Evolutionary conservation across 352 stramenopile species (phyloP).

Genomic region (Globisporangium uncinulatum): DNA sequence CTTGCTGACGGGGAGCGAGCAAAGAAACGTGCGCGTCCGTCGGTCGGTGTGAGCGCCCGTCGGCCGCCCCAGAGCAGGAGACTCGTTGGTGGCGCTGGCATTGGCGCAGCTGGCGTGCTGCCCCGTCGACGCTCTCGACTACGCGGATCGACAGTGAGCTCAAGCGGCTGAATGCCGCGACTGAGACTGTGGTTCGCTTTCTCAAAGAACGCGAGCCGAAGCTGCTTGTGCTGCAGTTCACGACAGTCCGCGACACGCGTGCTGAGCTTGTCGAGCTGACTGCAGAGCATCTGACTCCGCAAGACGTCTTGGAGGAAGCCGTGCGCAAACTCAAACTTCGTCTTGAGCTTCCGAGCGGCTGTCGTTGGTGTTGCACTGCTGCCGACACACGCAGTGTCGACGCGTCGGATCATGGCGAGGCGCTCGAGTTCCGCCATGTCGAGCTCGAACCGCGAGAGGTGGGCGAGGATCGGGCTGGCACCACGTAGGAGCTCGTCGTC

Average conservation of each 20-base stretch:
- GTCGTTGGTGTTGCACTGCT: background rate
- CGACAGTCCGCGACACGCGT: constrained; percentile 62
- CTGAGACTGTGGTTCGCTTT: constrained; percentile 64
- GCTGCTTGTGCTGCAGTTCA: constrained; percentile 67
- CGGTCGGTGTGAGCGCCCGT: constrained; percentile 12
- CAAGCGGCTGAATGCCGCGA: constrained; percentile 13
- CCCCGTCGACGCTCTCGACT: constrained; percentile 14
- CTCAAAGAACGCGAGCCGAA: constrained; percentile 71
- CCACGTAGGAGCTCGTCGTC: constrained; percentile 66
- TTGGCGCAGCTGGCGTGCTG: constrained; percentile 10
- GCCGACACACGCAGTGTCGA: constrained; percentile 31
- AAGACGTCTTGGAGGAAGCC: constrained; percentile 85
- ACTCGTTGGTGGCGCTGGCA: background rate
- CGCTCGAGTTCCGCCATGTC: constrained; percentile 74
- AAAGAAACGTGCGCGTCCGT: constrained; percentile 5
- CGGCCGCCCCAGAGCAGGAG: background rate
- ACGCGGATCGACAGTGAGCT: constrained; percentile 20
- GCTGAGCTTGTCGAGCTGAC: constrained; percentile 78
- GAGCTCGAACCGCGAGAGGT: constrained; percentile 55
- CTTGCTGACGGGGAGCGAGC: constrained; percentile 5
- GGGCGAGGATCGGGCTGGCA: constrained; percentile 63
- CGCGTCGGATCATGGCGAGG: constrained; percentile 67
- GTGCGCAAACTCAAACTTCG: constrained; percentile 84
- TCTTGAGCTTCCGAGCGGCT: constrained; percentile 29
- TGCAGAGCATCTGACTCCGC: constrained; percentile 74